Base-by-base conservation (phyloP, 305 asterid species). In the Fraxinus velutina region DNA sequence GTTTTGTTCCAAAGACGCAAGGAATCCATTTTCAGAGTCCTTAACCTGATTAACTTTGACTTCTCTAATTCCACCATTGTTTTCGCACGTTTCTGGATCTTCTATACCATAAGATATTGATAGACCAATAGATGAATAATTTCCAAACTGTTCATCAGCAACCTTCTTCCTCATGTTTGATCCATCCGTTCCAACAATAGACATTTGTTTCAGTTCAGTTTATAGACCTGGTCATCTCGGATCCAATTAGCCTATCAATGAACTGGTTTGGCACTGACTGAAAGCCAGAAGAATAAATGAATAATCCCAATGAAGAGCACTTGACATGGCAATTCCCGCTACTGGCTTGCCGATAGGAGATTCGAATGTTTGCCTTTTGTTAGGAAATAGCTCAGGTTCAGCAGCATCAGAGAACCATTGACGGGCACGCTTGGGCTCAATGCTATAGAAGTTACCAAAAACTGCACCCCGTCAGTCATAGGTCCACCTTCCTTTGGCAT, bases 21-120 rank as follows among this genome's bases (percentile, higher is more conserved):
- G 89, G 75, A 89, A 76, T 83, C 82, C 89, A 82, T 77, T 85
- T 36, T 87, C 93, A 75, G 94, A 83, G 80, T 92, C 94, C 88
- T 91, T 91, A 73, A 88, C 97, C 87, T 90, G 95, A 86, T 90
- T 88, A 62, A 88, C 92, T 87, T 88, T 92, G 73, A 88, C 92
- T 87, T 91, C 90, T 70, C 93, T 88, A 77, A 83, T 88, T 52
- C 93, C 92, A 83, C 91, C 89, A 79, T 85, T 92, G 83, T 87
- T 88, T 27, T 85, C 75, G 71, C 90, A 91, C 3, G 84, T 30
- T 74, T 90, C 93, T 1, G 89, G 80, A 79, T 91, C 92, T 80
- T 90, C 98, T 82, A 91, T 73, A 29, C 89, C 83, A 80, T 93
- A 92, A 70, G 97, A 92, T 85, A 91, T 88, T 6, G 98, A 89